These are phyloP conservation scores for Murraya paniculata DNA, from an alignment of 345 rosid species.

Conservation along the genomic window DNA sequence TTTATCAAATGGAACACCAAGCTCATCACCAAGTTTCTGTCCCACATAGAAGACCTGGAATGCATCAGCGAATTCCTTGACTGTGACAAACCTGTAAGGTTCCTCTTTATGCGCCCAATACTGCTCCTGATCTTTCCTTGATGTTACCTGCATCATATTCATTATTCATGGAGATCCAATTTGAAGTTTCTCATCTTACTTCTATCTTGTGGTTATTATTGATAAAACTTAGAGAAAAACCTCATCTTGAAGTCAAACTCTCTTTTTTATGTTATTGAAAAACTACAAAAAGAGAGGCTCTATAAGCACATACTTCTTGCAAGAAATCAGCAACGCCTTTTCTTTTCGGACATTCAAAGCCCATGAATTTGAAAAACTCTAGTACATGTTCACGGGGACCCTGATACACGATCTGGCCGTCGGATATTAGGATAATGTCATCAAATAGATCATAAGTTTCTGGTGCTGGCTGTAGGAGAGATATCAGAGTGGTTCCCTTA, in stretches of 20 bases:
- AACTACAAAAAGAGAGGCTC: background rate
- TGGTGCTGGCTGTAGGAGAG: slow-evolving; percentile 84
- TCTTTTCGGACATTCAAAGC: slow-evolving; percentile 26
- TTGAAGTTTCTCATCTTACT: background rate
- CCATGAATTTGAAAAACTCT: slow-evolving; percentile 23
- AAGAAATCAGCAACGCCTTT: slow-evolving; percentile 31
- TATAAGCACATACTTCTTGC: slow-evolving; percentile 22
- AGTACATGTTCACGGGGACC: slow-evolving; percentile 25
- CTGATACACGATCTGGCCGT: slow-evolving; percentile 37
- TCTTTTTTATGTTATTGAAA: no score
- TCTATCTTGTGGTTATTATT: background rate
- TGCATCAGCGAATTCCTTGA: slow-evolving; percentile 33
- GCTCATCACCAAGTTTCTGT: slow-evolving; percentile 21
- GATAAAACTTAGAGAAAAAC: background rate
- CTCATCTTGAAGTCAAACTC: background rate
- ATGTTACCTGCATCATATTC: slow-evolving; percentile 34
- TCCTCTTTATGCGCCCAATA: slow-evolving; percentile 34
- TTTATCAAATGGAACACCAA: slow-evolving; percentile 31
- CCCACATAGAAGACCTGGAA: slow-evolving; percentile 29
- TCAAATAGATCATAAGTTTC: slow-evolving; percentile 76
- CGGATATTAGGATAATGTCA: slow-evolving; percentile 66
- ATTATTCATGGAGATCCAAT: background rate
- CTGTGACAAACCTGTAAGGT: slow-evolving; percentile 36
- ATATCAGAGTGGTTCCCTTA: slow-evolving; percentile 59
- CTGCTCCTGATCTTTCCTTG: slow-evolving; percentile 41